These are phyloP conservation scores for Xylariaceae sp. DNA, from an alignment of 2,329 filamentous ascomycete species.

Conservation along the genomic window DNA sequence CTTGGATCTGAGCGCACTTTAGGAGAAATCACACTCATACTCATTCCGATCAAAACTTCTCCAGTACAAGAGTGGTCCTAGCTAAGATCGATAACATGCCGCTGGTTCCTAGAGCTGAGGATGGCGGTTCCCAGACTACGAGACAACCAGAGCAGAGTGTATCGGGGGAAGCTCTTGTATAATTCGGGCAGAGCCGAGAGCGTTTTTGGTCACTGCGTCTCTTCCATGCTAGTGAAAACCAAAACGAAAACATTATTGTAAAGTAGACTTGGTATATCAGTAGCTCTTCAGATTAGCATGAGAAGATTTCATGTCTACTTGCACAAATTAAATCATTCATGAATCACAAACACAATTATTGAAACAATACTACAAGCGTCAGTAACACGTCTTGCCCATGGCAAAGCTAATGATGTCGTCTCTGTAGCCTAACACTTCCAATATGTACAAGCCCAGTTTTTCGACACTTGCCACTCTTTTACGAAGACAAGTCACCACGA, in stretches of 20 bases:
- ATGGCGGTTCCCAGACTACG: background rate
- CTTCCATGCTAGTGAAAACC: background rate
- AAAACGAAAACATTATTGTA: constrained; percentile 18
- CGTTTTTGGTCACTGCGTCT: background rate
- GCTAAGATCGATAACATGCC: background rate
- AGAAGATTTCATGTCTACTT: background rate
- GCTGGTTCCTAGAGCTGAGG: background rate
- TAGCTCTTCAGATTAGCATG: constrained; percentile 8
- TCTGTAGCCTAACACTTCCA: too few species aligned
- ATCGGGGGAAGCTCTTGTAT: background rate
- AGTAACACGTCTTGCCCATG: too few species aligned
- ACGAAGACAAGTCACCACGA: background rate
- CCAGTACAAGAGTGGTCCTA: background rate
- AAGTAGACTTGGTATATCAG: constrained; percentile 20
- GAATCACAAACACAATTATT: constrained; percentile 1
- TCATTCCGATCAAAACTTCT: constrained; percentile 16
- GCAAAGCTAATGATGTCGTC: too few species aligned
- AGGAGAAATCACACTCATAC: constrained; percentile 28
- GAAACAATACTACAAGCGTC: background rate
- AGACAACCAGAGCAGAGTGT: background rate
- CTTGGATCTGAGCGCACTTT: constrained; percentile 74
- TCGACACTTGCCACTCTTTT: too few species aligned
- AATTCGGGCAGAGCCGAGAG: background rate
- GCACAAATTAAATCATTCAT: constrained; percentile 2
- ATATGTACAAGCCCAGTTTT: too few species aligned